Conservation (phyloP, 305 asterid species). For the Ajuga reptans region DNA sequence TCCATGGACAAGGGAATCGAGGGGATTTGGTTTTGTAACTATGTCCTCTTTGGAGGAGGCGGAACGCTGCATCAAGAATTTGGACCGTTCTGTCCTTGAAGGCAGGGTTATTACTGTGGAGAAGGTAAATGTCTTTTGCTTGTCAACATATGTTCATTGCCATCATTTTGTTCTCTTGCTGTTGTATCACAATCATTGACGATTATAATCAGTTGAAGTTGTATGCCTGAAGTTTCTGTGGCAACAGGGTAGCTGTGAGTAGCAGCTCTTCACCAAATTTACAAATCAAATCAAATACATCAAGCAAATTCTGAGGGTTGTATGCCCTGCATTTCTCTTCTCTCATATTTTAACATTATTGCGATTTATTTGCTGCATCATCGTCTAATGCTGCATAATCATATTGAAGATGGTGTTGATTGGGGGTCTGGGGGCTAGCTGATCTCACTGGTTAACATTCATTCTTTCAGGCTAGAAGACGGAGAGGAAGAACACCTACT, state of each 20-base stretch:
- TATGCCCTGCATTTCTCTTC: conserved; percentile 71
- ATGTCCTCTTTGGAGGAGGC: conserved; percentile 69
- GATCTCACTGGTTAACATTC: not conserved
- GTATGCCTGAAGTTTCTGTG: conserved; percentile 58
- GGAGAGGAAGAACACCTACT: conserved; percentile 90
- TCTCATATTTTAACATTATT: conserved; percentile 15
- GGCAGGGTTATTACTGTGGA: conserved; percentile 88
- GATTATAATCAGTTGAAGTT: conserved; percentile 23
- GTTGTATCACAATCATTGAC: not conserved
- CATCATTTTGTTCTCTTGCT: not conserved
- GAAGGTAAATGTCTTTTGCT: conserved; percentile 44
- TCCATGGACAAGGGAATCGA: conserved; percentile 73
- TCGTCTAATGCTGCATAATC: not conserved
- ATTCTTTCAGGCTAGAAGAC: conserved; percentile 59
- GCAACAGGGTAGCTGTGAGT: conserved; percentile 83
- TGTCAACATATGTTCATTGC: not conserved
- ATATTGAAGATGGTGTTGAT: not conserved
- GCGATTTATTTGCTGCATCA: not conserved
- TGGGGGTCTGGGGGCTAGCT: not conserved
- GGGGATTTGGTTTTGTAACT: conserved; percentile 86
- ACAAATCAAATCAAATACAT: conserved; percentile 61
- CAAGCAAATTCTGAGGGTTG: conserved; percentile 83
- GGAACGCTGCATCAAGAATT: conserved; percentile 64
- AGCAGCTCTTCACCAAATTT: conserved; percentile 94
- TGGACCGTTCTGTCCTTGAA: conserved; percentile 73